A percentile compares a stretch with the other conserved stretches of the same genome.
Conservation (phyloP, 495 filamentous ascomycete genomes). For the Neurospora sp. region DNA sequence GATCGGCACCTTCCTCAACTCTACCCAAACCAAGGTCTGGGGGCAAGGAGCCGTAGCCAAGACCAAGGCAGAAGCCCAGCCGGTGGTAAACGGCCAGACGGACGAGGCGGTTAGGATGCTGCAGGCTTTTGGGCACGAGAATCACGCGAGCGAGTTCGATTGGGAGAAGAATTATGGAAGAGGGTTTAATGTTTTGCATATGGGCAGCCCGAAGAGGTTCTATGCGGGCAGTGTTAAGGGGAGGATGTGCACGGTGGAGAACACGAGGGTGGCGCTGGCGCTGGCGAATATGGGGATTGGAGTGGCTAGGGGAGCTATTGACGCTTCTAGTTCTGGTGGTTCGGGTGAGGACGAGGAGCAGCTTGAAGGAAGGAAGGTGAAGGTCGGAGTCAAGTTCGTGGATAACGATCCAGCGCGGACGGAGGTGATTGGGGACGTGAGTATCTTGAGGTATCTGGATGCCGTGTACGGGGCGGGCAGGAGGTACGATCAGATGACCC, state of each 20-base stretch:
- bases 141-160: conserved; percentile 58
- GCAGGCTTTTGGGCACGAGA: conserved; percentile 75
- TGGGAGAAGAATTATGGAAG: conserved; percentile 70
- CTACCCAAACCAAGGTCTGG: conserved; percentile 61
- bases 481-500: conserved; percentile 20
- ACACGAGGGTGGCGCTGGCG: conserved; percentile 46
- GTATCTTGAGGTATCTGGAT: conserved; percentile 48
- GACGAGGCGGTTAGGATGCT: conserved; percentile 60
- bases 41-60: conserved; percentile 81
- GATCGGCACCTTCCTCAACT: conserved; percentile 75
- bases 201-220: conserved; percentile 42
- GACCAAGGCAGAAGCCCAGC: conserved; percentile 40
- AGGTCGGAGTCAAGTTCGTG: conserved; percentile 36
- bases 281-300: conserved; percentile 50
- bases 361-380: background rate
- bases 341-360: background rate
- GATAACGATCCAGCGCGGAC: conserved; percentile 43
- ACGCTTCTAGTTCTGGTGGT: conserved; percentile 1
- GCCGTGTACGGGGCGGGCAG: conserved; percentile 30
- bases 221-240: conserved; percentile 39
- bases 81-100: conserved; percentile 59
- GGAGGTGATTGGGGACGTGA: conserved; percentile 34
- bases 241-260: conserved; percentile 27
- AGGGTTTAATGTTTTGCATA: conserved; percentile 84
- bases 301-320: conserved; percentile 41